phyloP scores from a whole-genome alignment of 2,329 filamentous ascomycete genomes.

The Coleophoma cylindrospora region DNA sequence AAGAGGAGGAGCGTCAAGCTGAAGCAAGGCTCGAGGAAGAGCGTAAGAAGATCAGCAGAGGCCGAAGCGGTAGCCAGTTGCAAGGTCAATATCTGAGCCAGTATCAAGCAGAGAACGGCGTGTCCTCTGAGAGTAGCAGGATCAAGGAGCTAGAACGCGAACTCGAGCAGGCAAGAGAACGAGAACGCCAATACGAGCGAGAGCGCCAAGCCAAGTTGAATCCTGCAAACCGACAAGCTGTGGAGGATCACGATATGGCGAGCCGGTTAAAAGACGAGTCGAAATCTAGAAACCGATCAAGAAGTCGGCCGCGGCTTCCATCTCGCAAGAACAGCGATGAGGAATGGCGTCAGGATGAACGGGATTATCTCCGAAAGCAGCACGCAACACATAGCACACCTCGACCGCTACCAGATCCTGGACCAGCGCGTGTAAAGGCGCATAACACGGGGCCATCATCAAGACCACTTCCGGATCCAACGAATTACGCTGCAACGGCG shows the following conservation, averaged over 20 bases:
- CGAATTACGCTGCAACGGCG: slow-evolving; percentile 18
- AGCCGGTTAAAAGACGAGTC: slow-evolving; percentile 21
- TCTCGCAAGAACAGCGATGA: slow-evolving; percentile 30
- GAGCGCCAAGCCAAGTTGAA: slow-evolving; percentile 47
- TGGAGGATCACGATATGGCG: slow-evolving; percentile 24
- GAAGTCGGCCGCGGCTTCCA: slow-evolving; percentile 7
- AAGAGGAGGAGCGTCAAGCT: slow-evolving; percentile 67
- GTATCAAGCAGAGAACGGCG: slow-evolving; percentile 68
- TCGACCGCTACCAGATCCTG: slow-evolving; percentile 25
- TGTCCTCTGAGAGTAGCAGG: slow-evolving; percentile 54
- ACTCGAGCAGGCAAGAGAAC: slow-evolving; percentile 61
- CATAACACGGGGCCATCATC: slow-evolving; percentile 26
- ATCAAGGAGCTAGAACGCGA: slow-evolving; percentile 77
- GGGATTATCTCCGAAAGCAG: slow-evolving; percentile 45
- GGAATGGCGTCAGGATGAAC: slow-evolving; percentile 44
- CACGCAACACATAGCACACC: slow-evolving; percentile 20
- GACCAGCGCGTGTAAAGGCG: slow-evolving; percentile 21
- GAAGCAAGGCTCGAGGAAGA: slow-evolving; percentile 65
- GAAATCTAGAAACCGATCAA: slow-evolving; percentile 7
- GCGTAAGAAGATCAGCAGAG: slow-evolving; percentile 50
- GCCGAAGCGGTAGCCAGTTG: slow-evolving; percentile 60
- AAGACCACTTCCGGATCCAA: slow-evolving; percentile 29
- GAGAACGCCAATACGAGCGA: slow-evolving; percentile 58
- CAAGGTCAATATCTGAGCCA: slow-evolving; percentile 83
- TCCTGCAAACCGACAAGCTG: slow-evolving; percentile 13